Conservation (phyloP, 2,329 filamentous ascomycete species). For the Fusarium gaditjirri region DNA sequence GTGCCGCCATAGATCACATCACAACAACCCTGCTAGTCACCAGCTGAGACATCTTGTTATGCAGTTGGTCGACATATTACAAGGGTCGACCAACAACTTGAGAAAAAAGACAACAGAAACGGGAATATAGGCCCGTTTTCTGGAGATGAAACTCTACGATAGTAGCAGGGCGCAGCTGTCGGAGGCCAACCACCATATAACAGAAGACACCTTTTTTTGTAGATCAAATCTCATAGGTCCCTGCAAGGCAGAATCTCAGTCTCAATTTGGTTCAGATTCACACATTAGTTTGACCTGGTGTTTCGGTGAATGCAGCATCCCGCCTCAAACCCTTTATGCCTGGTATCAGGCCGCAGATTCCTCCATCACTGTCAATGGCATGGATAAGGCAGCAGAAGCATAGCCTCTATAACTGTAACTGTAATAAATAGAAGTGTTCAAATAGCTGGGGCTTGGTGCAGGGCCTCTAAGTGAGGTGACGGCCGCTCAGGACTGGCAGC, state of each 20-base stretch:
- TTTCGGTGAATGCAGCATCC: neutral
- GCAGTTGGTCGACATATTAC: neutral
- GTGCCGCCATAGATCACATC: neutral
- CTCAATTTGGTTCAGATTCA: neutral
- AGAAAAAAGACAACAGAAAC: neutral
- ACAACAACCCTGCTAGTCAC: neutral
- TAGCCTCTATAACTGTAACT: neutral
- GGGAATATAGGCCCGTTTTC: neutral
- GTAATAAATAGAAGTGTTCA: neutral
- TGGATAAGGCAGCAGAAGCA: neutral
- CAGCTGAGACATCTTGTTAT: neutral
- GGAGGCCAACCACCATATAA: neutral
- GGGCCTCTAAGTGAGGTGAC: neutral
- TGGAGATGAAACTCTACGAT: neutral
- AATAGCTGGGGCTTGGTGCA: neutral
- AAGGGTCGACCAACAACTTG: neutral
- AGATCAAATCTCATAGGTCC: neutral
- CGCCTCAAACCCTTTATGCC: neutral
- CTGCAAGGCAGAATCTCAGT: neutral
- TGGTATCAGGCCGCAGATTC: neutral
- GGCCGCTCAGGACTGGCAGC: neutral
- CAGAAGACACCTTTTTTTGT: neutral
- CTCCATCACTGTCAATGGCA: neutral
- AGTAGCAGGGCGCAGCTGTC: constrained; percentile 1
- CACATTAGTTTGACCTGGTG: accelerated